Evolutionary conservation across 2,329 filamentous ascomycete species (phyloP), one percentile per base, ranked within the genome.

Genomic region (Stylonectria norvegica): DNA sequence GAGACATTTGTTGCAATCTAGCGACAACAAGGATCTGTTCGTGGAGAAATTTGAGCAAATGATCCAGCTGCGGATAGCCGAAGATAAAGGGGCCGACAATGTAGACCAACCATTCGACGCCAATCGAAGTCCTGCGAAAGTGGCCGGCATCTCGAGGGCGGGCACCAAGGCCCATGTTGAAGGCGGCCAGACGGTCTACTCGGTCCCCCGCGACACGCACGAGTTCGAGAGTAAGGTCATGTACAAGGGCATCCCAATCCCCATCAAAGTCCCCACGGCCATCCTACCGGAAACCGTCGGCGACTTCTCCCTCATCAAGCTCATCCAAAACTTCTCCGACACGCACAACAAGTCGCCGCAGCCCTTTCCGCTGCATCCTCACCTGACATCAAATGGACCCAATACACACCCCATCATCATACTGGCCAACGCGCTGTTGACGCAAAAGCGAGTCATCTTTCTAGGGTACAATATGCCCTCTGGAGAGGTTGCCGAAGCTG

Each of bases 1-100:
- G 66, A 79, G 86, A 36, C 83, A 89, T 53, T 83, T 98, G 38
- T 67, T 98, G 18, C 89, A 95, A 61, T 83, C 87, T 7, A 95
- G 85, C 60, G 90, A 96, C 55, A 90, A 89, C 55, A 95, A 94
- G 61, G 93, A 98, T 61, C 80, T 98, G 55, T 98, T 98, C 59
- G 79, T 96, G 20, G 93, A 98, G 61, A 98, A 97, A 61, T 98
- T 98, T 56, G 89, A 96, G 64, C 82, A 85, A 48, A 95, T 97
- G 83, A 86, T 95, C 40, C 80, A 90, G 51, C 86, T 87, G 66
- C 81, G 88, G 29, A 81, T 89, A 63, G 76, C 76, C 10, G 81
- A 88, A 48, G 86, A 81, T 49, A 67, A 69, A 32, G 68, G 67
- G 14, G 70, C 69, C 15, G 61, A 63, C 58, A 45, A 67, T 38